These are phyloP conservation scores for Gonium pectorale DNA, from an alignment of 139 green algal species.

Conservation along the genomic window DNA sequence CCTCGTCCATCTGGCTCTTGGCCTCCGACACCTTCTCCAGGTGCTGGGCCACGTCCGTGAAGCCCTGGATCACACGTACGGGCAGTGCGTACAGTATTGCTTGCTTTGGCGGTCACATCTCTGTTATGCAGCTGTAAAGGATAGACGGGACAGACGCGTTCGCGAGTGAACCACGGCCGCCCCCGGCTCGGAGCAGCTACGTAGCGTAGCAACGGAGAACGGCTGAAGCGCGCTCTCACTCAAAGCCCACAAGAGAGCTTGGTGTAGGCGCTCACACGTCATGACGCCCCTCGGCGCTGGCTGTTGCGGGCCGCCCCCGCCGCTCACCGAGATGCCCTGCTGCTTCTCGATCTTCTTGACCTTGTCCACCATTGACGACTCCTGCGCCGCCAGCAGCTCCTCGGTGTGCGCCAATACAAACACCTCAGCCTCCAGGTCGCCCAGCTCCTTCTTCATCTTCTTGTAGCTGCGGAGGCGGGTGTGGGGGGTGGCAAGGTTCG, in stretches of 20 bases:
- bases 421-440: conserved; percentile 61
- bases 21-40: conserved; percentile 64
- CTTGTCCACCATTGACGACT: conserved; percentile 38
- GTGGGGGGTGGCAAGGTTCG: neutral
- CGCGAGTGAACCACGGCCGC: too few relatives aligned
- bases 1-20: conserved; percentile 65
- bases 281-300: too few relatives aligned
- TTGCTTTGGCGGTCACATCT: too few relatives aligned
- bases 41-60: conserved; percentile 55
- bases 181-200: too few relatives aligned
- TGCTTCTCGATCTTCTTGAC: conserved; percentile 54
- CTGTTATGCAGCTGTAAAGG: too few relatives aligned
- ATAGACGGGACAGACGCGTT: too few relatives aligned
- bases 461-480: conserved; percentile 55
- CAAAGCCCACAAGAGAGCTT: too few relatives aligned
- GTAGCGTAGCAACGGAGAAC: too few relatives aligned
- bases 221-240: too few relatives aligned
- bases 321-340: conserved; percentile 57
- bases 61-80: conserved; percentile 60
- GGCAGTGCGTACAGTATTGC: too few relatives aligned
- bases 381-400: conserved; percentile 61
- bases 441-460: conserved; percentile 73
- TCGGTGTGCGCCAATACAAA: conserved; percentile 66
- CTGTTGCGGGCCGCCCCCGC: too few relatives aligned
- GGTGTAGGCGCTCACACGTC: too few relatives aligned